Evolutionary conservation across 2,329 filamentous ascomycete genomes (phyloP).

Genomic region (Epichloe scottii): DNA sequence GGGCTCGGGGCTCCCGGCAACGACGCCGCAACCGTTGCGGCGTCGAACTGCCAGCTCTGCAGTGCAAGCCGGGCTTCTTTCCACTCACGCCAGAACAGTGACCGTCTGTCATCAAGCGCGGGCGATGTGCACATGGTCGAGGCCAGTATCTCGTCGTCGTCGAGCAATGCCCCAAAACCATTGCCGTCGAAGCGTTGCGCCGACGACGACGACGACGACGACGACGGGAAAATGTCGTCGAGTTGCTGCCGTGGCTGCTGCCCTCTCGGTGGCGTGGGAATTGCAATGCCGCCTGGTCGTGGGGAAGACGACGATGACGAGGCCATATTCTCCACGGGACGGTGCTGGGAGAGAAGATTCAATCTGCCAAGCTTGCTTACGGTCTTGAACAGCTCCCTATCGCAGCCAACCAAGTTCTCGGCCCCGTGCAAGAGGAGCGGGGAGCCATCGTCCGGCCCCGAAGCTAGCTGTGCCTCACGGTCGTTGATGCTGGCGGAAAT

Average conservation of each 20-base stretch:
- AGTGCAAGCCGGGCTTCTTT: conserved; percentile 63
- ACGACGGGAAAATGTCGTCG: conserved; percentile 17
- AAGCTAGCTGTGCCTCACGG: conserved; percentile 69
- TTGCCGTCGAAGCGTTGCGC: conserved; percentile 54
- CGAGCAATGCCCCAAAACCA: conserved; percentile 44
- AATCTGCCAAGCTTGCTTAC: conserved; percentile 73
- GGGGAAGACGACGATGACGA: conserved; percentile 2
- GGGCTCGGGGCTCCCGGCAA: conserved; percentile 38
- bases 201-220: conserved; percentile 10
- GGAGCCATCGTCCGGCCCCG: conserved; percentile 47
- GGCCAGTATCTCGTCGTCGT: conserved; percentile 40
- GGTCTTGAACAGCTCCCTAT: conserved; percentile 74
- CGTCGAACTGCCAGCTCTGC: conserved; percentile 69
- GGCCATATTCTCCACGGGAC: conserved; percentile 33
- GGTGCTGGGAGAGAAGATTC: conserved; percentile 68
- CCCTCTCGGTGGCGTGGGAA: not conserved
- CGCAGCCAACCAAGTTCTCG: conserved; percentile 81
- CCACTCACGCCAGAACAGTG: conserved; percentile 78
- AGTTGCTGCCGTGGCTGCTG: conserved; percentile 1
- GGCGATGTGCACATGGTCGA: conserved; percentile 29
- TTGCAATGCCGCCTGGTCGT: conserved; percentile 2
- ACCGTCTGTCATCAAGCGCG: conserved; percentile 44
- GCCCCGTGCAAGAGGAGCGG: conserved; percentile 46
- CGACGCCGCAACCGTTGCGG: conserved; percentile 35
- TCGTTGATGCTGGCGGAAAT: conserved; percentile 88